These are phyloP conservation scores for Penicillium sp. DNA, from an alignment of 2,329 filamentous ascomycete genomes.

Conservation along the genomic window DNA sequence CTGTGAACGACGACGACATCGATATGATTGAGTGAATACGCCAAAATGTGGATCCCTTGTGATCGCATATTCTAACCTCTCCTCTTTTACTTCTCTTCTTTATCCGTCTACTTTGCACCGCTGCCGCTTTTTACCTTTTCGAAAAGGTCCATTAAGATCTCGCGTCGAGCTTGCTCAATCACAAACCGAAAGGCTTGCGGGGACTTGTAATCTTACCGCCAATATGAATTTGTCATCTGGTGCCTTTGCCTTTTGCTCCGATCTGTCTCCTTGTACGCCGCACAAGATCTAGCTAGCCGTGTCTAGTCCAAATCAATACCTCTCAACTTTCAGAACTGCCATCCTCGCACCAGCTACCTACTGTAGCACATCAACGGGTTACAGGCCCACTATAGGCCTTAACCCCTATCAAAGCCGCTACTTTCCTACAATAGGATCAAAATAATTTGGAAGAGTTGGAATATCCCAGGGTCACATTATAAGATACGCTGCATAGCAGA, in stretches of 20 bases:
- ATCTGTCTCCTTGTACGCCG: neutral
- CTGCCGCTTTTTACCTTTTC: neutral
- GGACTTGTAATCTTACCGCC: slow-evolving; percentile 17
- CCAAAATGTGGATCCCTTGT: neutral
- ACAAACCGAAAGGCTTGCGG: neutral
- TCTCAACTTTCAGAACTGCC: neutral
- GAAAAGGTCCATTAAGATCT: neutral
- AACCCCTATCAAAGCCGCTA: neutral
- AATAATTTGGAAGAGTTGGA: neutral
- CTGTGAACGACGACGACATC: slow-evolving; percentile 55
- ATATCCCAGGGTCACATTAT: neutral
- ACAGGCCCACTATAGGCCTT: neutral
- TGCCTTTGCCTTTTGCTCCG: neutral
- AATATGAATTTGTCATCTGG: slow-evolving; percentile 18
- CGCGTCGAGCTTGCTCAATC: neutral
- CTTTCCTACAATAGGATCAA: neutral
- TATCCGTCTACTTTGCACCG: neutral
- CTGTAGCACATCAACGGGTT: neutral
- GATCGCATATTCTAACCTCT: neutral
- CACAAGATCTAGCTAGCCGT: neutral
- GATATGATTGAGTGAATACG: slow-evolving; percentile 66
- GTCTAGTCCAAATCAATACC: neutral
- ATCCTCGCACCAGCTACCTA: neutral
- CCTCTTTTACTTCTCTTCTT: neutral
- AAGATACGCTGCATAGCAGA: neutral